Evolutionary conservation across 306 rosid species (phyloP).

Genomic region (Vicia faba): DNA sequence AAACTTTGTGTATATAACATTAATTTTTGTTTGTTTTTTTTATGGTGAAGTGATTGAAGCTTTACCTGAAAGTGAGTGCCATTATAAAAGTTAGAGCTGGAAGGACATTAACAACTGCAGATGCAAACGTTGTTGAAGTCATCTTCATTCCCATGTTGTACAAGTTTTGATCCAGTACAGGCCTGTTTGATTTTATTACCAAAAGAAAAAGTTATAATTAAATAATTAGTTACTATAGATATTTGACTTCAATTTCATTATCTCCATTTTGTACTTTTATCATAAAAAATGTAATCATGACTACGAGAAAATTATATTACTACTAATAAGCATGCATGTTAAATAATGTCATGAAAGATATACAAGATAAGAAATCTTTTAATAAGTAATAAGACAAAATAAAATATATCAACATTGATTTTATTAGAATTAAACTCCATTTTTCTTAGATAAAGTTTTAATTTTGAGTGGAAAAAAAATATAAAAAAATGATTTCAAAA

Average conservation of each 20-base stretch:
- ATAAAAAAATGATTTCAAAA: too few species aligned
- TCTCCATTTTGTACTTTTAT: not conserved
- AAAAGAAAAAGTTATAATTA: constrained; percentile 12
- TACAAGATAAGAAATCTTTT: too few species aligned
- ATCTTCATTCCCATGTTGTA: constrained; percentile 88
- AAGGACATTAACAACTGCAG: constrained; percentile 75
- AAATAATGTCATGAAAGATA: not conserved
- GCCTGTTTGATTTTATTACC: constrained; percentile 58
- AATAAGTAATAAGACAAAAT: too few species aligned
- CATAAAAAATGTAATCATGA: not conserved
- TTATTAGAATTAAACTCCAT: too few species aligned
- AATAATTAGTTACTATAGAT: not conserved
- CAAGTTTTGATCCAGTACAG: constrained; percentile 92
- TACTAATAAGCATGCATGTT: not conserved
- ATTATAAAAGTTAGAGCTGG: constrained; percentile 91
- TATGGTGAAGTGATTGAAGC: constrained; percentile 30
- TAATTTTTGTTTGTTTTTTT: constrained; percentile 1
- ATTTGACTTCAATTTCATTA: not conserved
- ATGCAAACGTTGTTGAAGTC: constrained; percentile 93
- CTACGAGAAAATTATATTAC: too few species aligned
- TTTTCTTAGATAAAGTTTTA: too few species aligned
- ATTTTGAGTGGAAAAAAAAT: too few species aligned
- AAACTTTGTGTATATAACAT: constrained; percentile 28
- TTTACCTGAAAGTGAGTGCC: constrained; percentile 92
- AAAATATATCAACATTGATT: too few species aligned